Percentiles rank a stretch among this genome's conserved stretches.
Evolutionary conservation across 345 rosid genomes (phyloP).

Genomic region (Murraya koenigii): DNA sequence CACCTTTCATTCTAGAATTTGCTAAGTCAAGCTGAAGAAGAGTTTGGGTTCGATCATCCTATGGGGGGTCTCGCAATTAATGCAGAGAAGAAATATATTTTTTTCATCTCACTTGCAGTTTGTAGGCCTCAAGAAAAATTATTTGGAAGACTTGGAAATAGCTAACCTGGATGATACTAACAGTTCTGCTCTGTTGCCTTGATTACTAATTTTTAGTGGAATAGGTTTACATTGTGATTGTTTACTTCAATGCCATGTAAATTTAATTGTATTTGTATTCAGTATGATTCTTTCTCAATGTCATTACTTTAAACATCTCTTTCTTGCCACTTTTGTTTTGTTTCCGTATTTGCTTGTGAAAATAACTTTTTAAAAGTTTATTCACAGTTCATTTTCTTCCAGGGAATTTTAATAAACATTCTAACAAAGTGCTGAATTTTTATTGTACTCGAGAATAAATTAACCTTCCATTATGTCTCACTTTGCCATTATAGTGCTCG

Average conservation of each 20-base stretch:
- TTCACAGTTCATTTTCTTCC: too few species aligned
- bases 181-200: neutral
- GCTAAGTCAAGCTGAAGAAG: conserved; percentile 20
- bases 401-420: too few species aligned
- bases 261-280: neutral
- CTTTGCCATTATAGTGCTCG: too few species aligned
- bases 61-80: conserved; percentile 30
- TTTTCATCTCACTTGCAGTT: conserved; percentile 16
- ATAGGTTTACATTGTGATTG: neutral
- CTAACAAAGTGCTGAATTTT: too few species aligned
- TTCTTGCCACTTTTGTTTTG: neutral
- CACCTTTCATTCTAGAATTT: conserved; percentile 39
- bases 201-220: neutral
- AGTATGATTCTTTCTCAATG: neutral
- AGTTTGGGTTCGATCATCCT: conserved; percentile 25
- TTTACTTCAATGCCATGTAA: neutral
- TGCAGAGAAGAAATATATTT: conserved; percentile 26
- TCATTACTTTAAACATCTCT: too few species aligned
- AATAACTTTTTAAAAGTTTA: too few species aligned
- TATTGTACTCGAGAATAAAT: too few species aligned
- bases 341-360: too few species aligned
- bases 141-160: neutral
- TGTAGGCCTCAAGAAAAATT: neutral
- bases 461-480: too few species aligned
- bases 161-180: neutral